A percentile compares a stretch with the other conserved stretches of the same genome.
These are phyloP conservation scores for Calocybe gangraenosa DNA, from an alignment of 768 basidiomycete species.

Conservation along the genomic window DNA sequence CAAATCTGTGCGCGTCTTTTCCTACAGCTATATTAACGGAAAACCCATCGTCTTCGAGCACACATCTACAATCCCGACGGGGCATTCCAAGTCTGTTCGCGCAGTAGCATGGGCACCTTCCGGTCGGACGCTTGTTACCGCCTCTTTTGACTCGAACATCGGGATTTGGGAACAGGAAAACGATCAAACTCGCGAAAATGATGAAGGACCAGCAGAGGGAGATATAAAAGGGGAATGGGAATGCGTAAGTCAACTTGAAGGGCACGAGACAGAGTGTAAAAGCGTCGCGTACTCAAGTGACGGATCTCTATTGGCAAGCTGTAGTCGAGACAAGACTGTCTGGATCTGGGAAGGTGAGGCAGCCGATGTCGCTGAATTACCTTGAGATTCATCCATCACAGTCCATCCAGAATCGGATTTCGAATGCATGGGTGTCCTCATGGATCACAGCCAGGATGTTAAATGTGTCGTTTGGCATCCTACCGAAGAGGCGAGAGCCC, in stretches of 20 bases:
- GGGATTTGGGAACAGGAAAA: conserved; percentile 81
- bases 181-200: conserved; percentile 17
- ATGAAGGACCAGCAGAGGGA: conserved; percentile 28
- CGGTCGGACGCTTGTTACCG: conserved; percentile 83
- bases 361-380: not conserved
- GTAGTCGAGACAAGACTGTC: conserved; percentile 94
- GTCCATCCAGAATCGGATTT: conserved; percentile 92
- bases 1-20: conserved; percentile 84
- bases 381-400: conserved; percentile 24
- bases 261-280: conserved; percentile 97
- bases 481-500: conserved; percentile 71
- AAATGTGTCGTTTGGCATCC: conserved; percentile 97
- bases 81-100: conserved; percentile 86
- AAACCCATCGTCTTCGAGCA: conserved; percentile 41
- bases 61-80: conserved; percentile 69
- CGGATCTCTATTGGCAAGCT: conserved; percentile 86
- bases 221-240: conserved; percentile 68
- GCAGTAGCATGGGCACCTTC: conserved; percentile 86
- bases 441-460: conserved; percentile 97
- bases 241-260: conserved; percentile 81
- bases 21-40: conserved; percentile 40
- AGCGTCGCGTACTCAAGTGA: conserved; percentile 77
- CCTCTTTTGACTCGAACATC: conserved; percentile 90
- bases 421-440: conserved; percentile 90
- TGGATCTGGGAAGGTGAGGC: conserved; percentile 98